These are phyloP conservation scores for Penicillium roqueforti DNA, from an alignment of 495 filamentous ascomycete genomes.

Conservation along the genomic window DNA sequence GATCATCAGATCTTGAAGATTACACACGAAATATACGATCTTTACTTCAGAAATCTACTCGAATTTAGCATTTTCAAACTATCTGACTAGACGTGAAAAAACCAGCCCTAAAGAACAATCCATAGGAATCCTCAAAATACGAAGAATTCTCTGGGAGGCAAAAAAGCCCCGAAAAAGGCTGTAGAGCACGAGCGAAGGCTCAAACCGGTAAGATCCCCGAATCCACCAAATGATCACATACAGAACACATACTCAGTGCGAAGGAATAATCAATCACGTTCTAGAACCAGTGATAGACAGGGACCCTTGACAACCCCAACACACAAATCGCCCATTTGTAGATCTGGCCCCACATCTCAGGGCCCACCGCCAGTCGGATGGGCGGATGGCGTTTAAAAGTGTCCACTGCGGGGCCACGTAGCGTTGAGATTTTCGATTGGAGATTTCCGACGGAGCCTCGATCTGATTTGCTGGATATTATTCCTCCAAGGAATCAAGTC, in stretches of 20 bases:
- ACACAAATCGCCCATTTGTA: conserved; percentile 12
- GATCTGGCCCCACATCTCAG: background rate
- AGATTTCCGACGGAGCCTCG: background rate
- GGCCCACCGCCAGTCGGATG: conserved; percentile 13
- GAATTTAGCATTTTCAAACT: too few species aligned
- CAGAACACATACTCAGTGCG: background rate
- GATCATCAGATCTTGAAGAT: conserved; percentile 6
- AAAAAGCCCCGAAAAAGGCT: background rate
- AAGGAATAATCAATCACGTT: conserved; percentile 2
- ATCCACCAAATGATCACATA: background rate
- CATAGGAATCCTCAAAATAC: too few species aligned
- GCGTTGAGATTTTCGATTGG: background rate
- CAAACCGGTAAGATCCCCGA: background rate
- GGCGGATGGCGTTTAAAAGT: background rate
- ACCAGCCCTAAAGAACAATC: too few species aligned
- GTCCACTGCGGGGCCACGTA: background rate
- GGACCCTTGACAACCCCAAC: conserved; percentile 3
- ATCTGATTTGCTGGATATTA: background rate
- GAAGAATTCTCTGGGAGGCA: background rate
- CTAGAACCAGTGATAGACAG: conserved; percentile 24
- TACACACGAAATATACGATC: conserved; percentile 4
- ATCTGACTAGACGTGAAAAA: background rate
- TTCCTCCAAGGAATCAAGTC: background rate
- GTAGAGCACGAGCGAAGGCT: background rate
- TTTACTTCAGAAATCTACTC: too few species aligned